These are phyloP conservation scores for Trichophyton schoenleinii DNA, from an alignment of 2,329 filamentous ascomycete genomes.

Conservation along the genomic window DNA sequence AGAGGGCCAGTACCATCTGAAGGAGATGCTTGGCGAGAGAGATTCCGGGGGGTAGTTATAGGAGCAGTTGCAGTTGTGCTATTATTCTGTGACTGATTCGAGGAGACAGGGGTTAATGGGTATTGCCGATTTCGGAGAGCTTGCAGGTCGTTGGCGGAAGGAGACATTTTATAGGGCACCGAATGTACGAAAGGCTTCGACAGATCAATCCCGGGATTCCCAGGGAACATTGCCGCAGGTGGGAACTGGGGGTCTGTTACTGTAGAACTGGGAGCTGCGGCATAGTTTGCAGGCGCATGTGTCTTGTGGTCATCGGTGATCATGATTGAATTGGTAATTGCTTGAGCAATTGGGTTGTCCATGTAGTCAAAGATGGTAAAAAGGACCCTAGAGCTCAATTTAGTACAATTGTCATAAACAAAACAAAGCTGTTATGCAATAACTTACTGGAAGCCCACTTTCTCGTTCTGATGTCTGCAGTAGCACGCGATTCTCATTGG, in stretches of 20 bases:
- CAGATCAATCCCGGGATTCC: slow-evolving; percentile 21
- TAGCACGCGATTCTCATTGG: slow-evolving; percentile 97
- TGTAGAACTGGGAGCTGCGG: slow-evolving; percentile 23
- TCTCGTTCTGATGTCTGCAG: slow-evolving; percentile 88
- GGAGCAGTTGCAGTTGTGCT: slow-evolving; percentile 31
- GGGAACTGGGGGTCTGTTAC: slow-evolving; percentile 31
- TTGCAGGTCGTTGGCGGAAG: slow-evolving; percentile 53
- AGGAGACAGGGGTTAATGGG: slow-evolving; percentile 28
- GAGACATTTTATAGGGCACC: slow-evolving; percentile 43
- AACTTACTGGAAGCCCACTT: slow-evolving; percentile 61
- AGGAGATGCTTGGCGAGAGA: slow-evolving; percentile 65
- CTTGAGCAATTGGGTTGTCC: slow-evolving; percentile 67
- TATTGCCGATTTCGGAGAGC: slow-evolving; percentile 43
- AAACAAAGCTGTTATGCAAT: not conserved
- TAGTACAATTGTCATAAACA: slow-evolving; percentile 11
- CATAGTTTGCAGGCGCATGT: slow-evolving; percentile 39
- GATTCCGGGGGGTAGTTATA: slow-evolving; percentile 45
- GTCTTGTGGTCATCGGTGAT: slow-evolving; percentile 98
- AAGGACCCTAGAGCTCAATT: slow-evolving; percentile 49
- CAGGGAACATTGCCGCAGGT: slow-evolving; percentile 33
- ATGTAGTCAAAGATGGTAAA: slow-evolving; percentile 81
- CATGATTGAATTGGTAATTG: slow-evolving; percentile 78
- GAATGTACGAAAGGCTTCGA: slow-evolving; percentile 23
- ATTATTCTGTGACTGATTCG: slow-evolving; percentile 26
- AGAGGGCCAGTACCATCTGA: slow-evolving; percentile 50